Evolutionary conservation across 805 yeast species (phyloP).

Genomic region (Metschnikowia henanensis): DNA sequence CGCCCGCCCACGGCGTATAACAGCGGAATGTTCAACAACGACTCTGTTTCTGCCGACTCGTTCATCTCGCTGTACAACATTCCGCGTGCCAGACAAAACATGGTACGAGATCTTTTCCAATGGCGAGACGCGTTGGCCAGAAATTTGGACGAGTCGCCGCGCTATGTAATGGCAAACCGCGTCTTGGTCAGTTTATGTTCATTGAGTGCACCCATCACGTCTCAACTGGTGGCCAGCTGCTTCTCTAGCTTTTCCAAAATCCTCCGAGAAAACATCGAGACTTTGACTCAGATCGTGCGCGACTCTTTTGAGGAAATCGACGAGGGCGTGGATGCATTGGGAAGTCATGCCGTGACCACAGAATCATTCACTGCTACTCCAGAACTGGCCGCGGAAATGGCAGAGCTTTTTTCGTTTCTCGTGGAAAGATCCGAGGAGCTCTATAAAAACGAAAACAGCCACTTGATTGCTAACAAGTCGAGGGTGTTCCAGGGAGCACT

Average conservation of each 20-base stretch:
- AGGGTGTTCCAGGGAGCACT: constrained; percentile 2
- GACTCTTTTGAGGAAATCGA: neutral
- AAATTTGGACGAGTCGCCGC: constrained; percentile 75
- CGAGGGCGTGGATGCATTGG: neutral
- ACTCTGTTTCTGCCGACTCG: constrained; percentile 43
- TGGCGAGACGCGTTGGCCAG: constrained; percentile 89
- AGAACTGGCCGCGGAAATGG: neutral
- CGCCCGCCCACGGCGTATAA: constrained; percentile 30
- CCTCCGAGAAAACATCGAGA: constrained; percentile 55
- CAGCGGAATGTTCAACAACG: constrained; percentile 48
- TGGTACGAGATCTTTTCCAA: constrained; percentile 60
- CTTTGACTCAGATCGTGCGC: constrained; percentile 56
- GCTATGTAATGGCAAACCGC: constrained; percentile 84
- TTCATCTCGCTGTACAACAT: constrained; percentile 67
- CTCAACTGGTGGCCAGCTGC: constrained; percentile 19
- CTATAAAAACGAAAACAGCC: too few relatives aligned
- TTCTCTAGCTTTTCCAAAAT: constrained; percentile 6
- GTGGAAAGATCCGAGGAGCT: constrained; percentile 3
- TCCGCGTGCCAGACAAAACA: constrained; percentile 48
- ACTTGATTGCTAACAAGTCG: neutral
- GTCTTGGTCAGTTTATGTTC: constrained; percentile 61
- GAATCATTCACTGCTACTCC: neutral
- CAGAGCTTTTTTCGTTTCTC: constrained; percentile 1
- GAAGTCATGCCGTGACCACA: neutral
- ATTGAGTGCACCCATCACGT: constrained; percentile 53